Evolutionary conservation across 371 early-diverging fungal genomes (phyloP).

Genomic region (Mortierella sp.): DNA sequence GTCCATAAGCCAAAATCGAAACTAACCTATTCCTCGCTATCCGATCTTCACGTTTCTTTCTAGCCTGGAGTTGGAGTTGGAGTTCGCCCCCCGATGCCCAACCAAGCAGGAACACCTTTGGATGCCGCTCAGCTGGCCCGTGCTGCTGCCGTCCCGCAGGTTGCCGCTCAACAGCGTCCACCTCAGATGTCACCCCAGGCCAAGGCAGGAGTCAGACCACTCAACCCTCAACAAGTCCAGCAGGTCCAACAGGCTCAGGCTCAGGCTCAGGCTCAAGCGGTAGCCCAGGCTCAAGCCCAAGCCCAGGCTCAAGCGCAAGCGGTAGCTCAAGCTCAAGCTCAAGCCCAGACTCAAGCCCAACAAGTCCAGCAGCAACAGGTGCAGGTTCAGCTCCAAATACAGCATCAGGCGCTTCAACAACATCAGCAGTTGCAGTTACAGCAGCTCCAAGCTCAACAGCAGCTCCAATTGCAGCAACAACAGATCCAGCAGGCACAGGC

Average conservation of each 20-base stretch:
- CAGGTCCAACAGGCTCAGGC: slow-evolving; percentile 38
- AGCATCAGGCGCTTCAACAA: slow-evolving; percentile 40
- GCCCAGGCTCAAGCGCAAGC: slow-evolving; percentile 46
- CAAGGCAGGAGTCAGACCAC: slow-evolving; percentile 51
- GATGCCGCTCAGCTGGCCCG: slow-evolving; percentile 45
- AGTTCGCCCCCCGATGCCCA: slow-evolving; percentile 56
- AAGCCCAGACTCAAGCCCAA: slow-evolving; percentile 50
- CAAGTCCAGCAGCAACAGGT: slow-evolving; percentile 43
- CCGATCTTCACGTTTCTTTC: neutral
- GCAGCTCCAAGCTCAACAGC: slow-evolving; percentile 18
- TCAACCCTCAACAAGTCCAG: slow-evolving; percentile 51
- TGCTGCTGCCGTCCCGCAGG: slow-evolving; percentile 34
- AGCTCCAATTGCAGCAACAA: slow-evolving; percentile 27
- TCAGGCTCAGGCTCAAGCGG: slow-evolving; percentile 38
- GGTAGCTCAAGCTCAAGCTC: slow-evolving; percentile 44
- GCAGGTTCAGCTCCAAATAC: slow-evolving; percentile 40
- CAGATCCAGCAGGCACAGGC: slow-evolving; percentile 45
- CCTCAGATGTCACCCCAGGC: slow-evolving; percentile 54
- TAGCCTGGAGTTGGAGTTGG: slow-evolving; percentile 51
- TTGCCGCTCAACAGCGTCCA: slow-evolving; percentile 38
- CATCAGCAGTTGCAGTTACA: slow-evolving; percentile 31
- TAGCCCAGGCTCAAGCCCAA: slow-evolving; percentile 35
- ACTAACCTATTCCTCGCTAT: neutral
- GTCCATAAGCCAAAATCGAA: neutral
- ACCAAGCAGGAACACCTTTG: slow-evolving; percentile 33